Base-by-base conservation (phyloP, 2,329 filamentous ascomycete species). In the Drechmeria coniospora region DNA sequence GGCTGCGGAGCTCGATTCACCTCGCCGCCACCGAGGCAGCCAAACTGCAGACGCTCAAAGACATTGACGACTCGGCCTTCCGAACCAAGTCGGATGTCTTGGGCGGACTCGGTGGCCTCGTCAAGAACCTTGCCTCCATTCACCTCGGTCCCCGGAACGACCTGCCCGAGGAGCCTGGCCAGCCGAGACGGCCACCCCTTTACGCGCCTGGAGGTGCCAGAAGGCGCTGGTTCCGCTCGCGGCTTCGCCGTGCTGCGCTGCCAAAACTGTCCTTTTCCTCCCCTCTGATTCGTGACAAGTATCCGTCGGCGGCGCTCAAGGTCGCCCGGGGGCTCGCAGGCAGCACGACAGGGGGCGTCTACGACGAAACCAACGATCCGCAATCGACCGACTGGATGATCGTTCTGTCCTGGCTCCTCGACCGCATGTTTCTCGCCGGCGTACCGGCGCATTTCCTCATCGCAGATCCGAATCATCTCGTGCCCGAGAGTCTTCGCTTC, bases 391-490 rank as follows among this genome's bases (percentile, higher is more conserved):
- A 62, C 30, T 62, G 51, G 49, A 39, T 41, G 33, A 26, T 49
- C 0, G 41, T 64, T 0, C 37, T 54, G 7, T 23, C 26, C 0
- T 61, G 47, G 45, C 13, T 61, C 0, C 12, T 54, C 1, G 54
- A 63, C 29, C 39, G 41, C 4, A 40, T 56, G 29, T 56, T 45
- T 29, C 42, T 63, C 1, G 29, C 29, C 0, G 41, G 43, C 1
- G 42, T 63, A 0, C 59, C 59, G 0, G 37, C 51, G 0, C 56
- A 61, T 23, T 59, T 50, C 30, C 40, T 62, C 2, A 36, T 63
- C 4, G 26, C 47, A 0, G 59, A 63, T 15, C 49, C 54, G 0
- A 38, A 32, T 0, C 36, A 50, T 20, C 37, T 64, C 0, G 48
- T 40, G 0, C 23, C 20, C 4, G 61, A 65, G 33, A 46, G 31